Evolutionary conservation across 345 rosid species (phyloP).

Genomic region (Populus euphratica): DNA sequence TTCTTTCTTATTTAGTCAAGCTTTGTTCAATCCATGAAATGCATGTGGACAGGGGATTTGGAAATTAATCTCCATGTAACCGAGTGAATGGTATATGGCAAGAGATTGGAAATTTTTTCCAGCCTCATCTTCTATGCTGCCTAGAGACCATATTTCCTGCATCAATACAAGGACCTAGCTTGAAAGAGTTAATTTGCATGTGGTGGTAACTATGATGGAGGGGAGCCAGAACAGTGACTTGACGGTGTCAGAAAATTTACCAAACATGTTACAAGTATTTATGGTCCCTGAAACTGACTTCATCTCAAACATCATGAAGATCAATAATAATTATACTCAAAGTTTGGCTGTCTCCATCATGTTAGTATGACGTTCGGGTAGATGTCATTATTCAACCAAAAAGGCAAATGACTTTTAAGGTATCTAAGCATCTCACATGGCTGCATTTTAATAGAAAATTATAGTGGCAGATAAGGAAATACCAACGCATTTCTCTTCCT

Average conservation of each 20-base stretch:
- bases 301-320: background rate
- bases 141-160: too few relatives aligned
- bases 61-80: too few relatives aligned
- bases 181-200: background rate
- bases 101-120: too few relatives aligned
- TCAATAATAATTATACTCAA: background rate
- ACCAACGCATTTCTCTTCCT: background rate
- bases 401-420: background rate
- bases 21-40: too few relatives aligned
- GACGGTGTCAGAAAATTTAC: background rate
- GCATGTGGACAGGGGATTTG: too few relatives aligned
- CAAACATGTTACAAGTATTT: conserved; percentile 8
- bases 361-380: background rate
- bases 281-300: background rate
- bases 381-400: background rate
- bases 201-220: background rate
- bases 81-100: too few relatives aligned
- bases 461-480: background rate
- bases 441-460: background rate
- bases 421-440: too few relatives aligned
- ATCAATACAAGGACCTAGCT: background rate
- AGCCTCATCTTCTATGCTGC: too few relatives aligned
- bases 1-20: too few relatives aligned
- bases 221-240: background rate
- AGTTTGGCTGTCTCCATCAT: conserved; percentile 4